phyloP scores from a whole-genome alignment of 192 early-diverging fungal species.

The Backusella sp. region DNA sequence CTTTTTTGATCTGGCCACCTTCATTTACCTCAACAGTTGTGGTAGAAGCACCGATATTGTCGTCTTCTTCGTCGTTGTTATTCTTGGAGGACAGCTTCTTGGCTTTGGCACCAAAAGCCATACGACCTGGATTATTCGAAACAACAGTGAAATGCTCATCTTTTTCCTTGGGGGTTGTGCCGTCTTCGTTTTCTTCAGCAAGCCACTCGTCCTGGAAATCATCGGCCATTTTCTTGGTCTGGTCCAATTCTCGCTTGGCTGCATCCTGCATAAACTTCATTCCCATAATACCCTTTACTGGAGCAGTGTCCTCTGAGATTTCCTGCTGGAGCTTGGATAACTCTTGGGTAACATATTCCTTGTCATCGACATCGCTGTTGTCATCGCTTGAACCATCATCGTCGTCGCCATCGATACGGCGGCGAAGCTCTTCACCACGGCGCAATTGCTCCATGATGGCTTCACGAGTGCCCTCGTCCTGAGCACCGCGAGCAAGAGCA shows the following conservation, averaged over 20 bases:
- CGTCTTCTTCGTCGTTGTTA: not conserved
- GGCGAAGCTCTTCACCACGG: conserved; percentile 72
- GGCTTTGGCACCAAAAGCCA: conserved; percentile 52
- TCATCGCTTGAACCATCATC: conserved; percentile 45
- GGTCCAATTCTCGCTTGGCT: conserved; percentile 54
- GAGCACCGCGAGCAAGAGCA: conserved; percentile 60
- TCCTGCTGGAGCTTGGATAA: conserved; percentile 53
- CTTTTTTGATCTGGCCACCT: conserved; percentile 46
- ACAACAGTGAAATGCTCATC: conserved; percentile 35
- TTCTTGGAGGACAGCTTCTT: conserved; percentile 1
- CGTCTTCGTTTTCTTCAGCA: conserved; percentile 34
- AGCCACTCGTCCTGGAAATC: conserved; percentile 50
- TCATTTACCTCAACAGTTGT: conserved; percentile 48
- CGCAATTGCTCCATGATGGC: conserved; percentile 85
- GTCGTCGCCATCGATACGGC: conserved; percentile 74
- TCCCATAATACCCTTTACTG: conserved; percentile 78
- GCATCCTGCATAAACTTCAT: conserved; percentile 99
- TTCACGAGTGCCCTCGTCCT: conserved; percentile 65
- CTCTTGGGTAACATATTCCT: conserved; percentile 22
- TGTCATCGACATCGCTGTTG: conserved; percentile 48
- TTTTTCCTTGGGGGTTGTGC: conserved; percentile 21
- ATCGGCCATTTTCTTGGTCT: conserved; percentile 41
- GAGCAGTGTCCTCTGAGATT: conserved; percentile 44
- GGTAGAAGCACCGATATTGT: not conserved
- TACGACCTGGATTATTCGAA: conserved; percentile 56